A percentile compares a stretch with the other conserved stretches of the same genome.
Evolutionary conservation across 2,329 filamentous ascomycete species (phyloP).

Genomic region (Phyllosticta paracitricarpa): DNA sequence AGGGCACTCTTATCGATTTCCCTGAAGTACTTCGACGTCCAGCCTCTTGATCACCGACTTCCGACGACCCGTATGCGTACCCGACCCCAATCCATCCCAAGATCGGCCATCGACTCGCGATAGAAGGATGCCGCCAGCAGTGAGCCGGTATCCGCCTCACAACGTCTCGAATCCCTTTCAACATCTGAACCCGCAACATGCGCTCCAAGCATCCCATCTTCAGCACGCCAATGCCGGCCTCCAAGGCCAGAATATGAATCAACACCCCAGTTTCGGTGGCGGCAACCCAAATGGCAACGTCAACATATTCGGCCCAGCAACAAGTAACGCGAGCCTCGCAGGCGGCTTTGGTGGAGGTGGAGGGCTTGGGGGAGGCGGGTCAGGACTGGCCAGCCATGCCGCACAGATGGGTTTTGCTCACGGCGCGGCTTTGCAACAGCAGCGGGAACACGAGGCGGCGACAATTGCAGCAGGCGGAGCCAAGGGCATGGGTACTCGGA

Average conservation of each 20-base stretch:
- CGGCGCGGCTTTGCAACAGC: conserved; percentile 48
- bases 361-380: conserved; percentile 43
- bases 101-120: conserved; percentile 9
- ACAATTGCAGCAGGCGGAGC: conserved; percentile 43
- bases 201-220: conserved; percentile 28
- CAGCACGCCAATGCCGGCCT: conserved; percentile 32
- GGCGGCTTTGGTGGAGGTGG: conserved; percentile 46
- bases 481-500: conserved; percentile 60
- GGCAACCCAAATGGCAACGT: conserved; percentile 50
- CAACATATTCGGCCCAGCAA: conserved; percentile 40
- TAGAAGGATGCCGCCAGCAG: conserved; percentile 46
- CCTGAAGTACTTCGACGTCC: not conserved
- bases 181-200: conserved; percentile 41
- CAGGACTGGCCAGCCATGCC: conserved; percentile 75
- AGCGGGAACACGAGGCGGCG: conserved; percentile 32
- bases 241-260: conserved; percentile 45
- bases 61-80: conserved; percentile 8
- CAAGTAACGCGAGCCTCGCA: conserved; percentile 44
- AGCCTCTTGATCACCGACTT: conserved; percentile 1
- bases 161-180: conserved; percentile 50
- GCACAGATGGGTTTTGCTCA: conserved; percentile 81
- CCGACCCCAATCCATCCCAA: conserved; percentile 1
- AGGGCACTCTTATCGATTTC: not conserved
- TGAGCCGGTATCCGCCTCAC: conserved; percentile 48
- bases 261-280: conserved; percentile 56